These are phyloP conservation scores for Fusarium sp. DNA, from an alignment of 2,329 filamentous ascomycete species.

Conservation along the genomic window DNA sequence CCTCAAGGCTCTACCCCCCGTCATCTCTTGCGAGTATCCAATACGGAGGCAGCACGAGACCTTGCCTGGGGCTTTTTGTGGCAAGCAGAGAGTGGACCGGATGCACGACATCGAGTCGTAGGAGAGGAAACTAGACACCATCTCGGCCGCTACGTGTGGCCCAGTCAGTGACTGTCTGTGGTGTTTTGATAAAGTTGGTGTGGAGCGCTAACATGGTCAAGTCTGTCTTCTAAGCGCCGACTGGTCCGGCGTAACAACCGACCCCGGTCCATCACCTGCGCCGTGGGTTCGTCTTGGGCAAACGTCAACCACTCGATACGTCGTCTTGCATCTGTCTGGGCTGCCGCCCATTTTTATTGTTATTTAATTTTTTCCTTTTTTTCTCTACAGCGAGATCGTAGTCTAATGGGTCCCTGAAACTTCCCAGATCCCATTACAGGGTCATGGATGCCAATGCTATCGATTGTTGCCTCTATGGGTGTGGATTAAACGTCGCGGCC, in stretches of 20 bases:
- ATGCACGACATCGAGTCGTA: slow-evolving; percentile 59
- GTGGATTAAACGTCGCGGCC: slow-evolving; percentile 32
- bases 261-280: slow-evolving; percentile 52
- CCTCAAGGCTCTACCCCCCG: slow-evolving; percentile 31
- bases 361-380: slow-evolving; percentile 16
- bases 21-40: slow-evolving; percentile 46
- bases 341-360: slow-evolving; percentile 36
- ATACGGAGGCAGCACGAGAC: slow-evolving; percentile 52
- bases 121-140: slow-evolving; percentile 27
- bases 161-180: slow-evolving; percentile 36
- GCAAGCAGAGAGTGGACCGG: slow-evolving; percentile 41
- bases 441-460: slow-evolving; percentile 18
- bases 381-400: slow-evolving; percentile 18
- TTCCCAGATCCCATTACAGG: slow-evolving; percentile 22
- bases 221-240: slow-evolving; percentile 52
- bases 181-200: slow-evolving; percentile 41
- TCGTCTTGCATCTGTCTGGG: slow-evolving; percentile 32
- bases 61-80: slow-evolving; percentile 45
- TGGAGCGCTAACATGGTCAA: slow-evolving; percentile 46
- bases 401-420: slow-evolving; percentile 28
- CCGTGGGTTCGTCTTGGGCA: slow-evolving; percentile 44
- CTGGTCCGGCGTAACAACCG: slow-evolving; percentile 48
- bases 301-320: slow-evolving; percentile 46
- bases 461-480: slow-evolving; percentile 27
- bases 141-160: slow-evolving; percentile 33